Evolutionary conservation across 179 eudicot species (phyloP).

Genomic region (Silene vulgaris): DNA sequence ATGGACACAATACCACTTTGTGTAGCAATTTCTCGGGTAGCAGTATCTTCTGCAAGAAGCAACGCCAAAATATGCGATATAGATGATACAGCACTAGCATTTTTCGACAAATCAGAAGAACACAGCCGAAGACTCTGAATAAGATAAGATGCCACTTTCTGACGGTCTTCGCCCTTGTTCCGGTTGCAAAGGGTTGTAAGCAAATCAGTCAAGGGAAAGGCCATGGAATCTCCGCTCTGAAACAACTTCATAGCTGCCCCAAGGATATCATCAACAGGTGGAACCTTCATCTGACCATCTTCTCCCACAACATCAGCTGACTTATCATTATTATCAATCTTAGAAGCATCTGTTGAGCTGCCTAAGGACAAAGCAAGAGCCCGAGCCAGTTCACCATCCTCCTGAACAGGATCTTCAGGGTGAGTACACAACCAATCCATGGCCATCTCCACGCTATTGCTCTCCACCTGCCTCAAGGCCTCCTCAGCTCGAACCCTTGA

Average conservation of each 20-base stretch:
- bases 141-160: conserved; percentile 64
- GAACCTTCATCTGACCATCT: conserved; percentile 57
- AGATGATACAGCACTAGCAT: conserved; percentile 60
- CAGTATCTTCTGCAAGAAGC: conserved; percentile 80
- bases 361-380: conserved; percentile 95
- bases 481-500: conserved; percentile 96
- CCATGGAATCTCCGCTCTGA: conserved; percentile 67
- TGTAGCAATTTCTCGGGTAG: conserved; percentile 71
- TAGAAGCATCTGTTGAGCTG: conserved; percentile 72
- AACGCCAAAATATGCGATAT: conserved; percentile 81
- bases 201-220: conserved; percentile 78
- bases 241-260: conserved; percentile 73
- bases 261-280: conserved; percentile 90
- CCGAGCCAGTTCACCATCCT: conserved; percentile 90
- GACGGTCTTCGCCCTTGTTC: conserved; percentile 90
- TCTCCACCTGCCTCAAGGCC: conserved; percentile 84
- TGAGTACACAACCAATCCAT: conserved; percentile 98
- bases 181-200: conserved; percentile 82
- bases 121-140: conserved; percentile 72
- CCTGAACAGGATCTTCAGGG: conserved; percentile 87
- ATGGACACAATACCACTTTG: conserved; percentile 57
- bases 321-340: conserved; percentile 62
- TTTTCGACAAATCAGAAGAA: conserved; percentile 56
- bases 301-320: conserved; percentile 52
- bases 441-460: conserved; percentile 96